A percentile compares a stretch with the other conserved stretches of the same genome.
phyloP scores from a whole-genome alignment of 768 basidiomycete genomes.

The Mycena floridula region DNA sequence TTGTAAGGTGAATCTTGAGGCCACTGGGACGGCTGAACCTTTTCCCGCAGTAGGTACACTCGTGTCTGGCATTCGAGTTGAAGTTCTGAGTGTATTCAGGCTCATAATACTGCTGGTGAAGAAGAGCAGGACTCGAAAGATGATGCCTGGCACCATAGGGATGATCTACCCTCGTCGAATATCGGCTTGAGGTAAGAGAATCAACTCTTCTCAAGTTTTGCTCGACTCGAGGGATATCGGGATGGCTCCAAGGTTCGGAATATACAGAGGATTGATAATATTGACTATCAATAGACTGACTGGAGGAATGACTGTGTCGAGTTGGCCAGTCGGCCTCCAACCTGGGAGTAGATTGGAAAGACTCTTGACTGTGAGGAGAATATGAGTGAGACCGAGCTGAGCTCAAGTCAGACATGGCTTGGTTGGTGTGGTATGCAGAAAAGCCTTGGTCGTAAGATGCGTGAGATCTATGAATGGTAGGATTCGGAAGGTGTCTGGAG shows the following conservation, averaged over 20 bases:
- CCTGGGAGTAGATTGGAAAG: background rate
- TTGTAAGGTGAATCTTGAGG: constrained; percentile 57
- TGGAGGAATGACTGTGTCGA: background rate
- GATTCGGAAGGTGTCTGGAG: too few relatives aligned
- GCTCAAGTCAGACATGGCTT: constrained; percentile 4
- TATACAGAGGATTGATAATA: background rate
- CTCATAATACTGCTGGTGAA: background rate
- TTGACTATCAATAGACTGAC: too few relatives aligned
- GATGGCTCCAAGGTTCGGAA: background rate
- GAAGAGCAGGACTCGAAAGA: background rate
- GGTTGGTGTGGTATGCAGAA: constrained; percentile 7
- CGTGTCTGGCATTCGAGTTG: constrained; percentile 29
- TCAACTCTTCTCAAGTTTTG: too few relatives aligned
- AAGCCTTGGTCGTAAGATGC: too few relatives aligned
- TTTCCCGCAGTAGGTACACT: constrained; percentile 50
- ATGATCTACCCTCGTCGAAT: too few relatives aligned
- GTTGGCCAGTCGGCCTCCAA: background rate
- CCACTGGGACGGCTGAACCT: constrained; percentile 56
- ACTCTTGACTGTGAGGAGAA: background rate
- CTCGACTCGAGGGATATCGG: background rate
- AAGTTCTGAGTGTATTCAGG: background rate
- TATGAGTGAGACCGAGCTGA: constrained; percentile 1
- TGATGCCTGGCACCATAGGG: background rate
- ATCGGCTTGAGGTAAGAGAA: background rate
- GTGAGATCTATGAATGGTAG: too few relatives aligned